phyloP scores from a whole-genome alignment of 2,329 filamentous ascomycete genomes.

The Trichoderma sp. region DNA sequence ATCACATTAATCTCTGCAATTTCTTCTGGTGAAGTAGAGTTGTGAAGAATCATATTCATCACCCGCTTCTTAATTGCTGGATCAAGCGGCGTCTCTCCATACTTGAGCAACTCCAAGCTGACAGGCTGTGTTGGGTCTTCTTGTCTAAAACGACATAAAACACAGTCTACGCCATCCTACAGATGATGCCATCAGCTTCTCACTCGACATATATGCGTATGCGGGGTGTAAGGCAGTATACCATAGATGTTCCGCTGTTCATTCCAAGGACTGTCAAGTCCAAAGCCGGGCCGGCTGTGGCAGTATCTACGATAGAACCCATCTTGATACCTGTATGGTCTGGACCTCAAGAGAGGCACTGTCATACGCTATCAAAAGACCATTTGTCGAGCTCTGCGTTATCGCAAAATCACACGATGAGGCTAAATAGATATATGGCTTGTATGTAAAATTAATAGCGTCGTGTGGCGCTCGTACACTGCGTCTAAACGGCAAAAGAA shows the following conservation, averaged over 20 bases:
- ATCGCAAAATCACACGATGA: neutral
- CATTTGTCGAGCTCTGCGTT: neutral
- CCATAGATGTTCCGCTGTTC: constrained; percentile 22
- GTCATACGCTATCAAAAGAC: neutral
- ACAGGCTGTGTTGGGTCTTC: constrained; percentile 12
- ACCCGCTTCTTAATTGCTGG: constrained; percentile 17
- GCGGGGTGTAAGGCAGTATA: neutral
- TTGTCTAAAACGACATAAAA: constrained; percentile 20
- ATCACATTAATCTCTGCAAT: constrained; percentile 20
- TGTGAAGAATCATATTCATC: constrained; percentile 21
- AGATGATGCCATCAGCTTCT: neutral
- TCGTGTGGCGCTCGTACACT: neutral
- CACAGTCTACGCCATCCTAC: constrained; percentile 21
- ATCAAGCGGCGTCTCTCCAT: constrained; percentile 21
- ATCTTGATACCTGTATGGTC: neutral
- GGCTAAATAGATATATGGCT: neutral
- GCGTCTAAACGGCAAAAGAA: constrained; percentile 1
- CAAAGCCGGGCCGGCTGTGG: neutral
- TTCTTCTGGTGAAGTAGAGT: constrained; percentile 16
- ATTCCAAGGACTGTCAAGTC: constrained; percentile 20
- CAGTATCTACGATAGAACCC: neutral
- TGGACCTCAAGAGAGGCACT: neutral
- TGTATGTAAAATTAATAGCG: neutral
- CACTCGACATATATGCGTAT: neutral
- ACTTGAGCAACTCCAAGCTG: constrained; percentile 20